Base-by-base conservation (phyloP, 495 filamentous ascomycete genomes). In the Penicillium chermesinum region DNA sequence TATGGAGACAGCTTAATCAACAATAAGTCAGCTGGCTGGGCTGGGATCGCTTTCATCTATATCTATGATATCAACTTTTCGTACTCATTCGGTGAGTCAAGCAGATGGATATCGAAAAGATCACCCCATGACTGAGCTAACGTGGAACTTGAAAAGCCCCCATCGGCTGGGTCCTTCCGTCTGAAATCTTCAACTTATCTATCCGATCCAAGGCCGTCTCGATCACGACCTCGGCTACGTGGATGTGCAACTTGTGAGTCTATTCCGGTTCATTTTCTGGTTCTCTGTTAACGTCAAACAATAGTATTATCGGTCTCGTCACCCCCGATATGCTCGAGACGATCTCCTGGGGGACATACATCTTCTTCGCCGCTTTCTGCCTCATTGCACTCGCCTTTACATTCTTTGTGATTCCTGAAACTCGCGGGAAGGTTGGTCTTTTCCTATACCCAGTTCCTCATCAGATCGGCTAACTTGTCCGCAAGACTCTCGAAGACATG, bases 51-150 rank as follows among this genome's bases (percentile, higher is more conserved):
- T 48, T 88, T 91, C 75, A 85, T 93, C 48, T 93, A 86, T 77
- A 75, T 91, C 21, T 93, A 88, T 57, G 85, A 89, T 55, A 69
- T 88, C 35, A 84, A 88, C 58, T 93, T 91, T 58, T 86, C 85
- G 20, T 89, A 70, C 25, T 68, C 68, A 0, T 68, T 66, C 32
- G 68, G 70, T 71, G 46, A 46, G 65, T 53, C 1, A 14, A 10
- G 14, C n/a, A 42, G 12, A 13, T 42, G 1, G 84, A 82, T 16
- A 77, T 85, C 9, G 74, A 65, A 52, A 84, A 87, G 76, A 81
- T 88, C 44, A 86, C 81, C 80, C 69, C 86, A 18, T 88, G 84
- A n/a, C n/a, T n/a, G n/a, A n/a, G n/a, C n/a, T n/a, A n/a, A n/a
- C n/a, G n/a, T n/a, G n/a, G n/a, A n/a, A 30, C 25, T 82, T 12